Conservation (phyloP, 2,329 filamentous ascomycete species). For the Pseudogymnoascus sp. region DNA sequence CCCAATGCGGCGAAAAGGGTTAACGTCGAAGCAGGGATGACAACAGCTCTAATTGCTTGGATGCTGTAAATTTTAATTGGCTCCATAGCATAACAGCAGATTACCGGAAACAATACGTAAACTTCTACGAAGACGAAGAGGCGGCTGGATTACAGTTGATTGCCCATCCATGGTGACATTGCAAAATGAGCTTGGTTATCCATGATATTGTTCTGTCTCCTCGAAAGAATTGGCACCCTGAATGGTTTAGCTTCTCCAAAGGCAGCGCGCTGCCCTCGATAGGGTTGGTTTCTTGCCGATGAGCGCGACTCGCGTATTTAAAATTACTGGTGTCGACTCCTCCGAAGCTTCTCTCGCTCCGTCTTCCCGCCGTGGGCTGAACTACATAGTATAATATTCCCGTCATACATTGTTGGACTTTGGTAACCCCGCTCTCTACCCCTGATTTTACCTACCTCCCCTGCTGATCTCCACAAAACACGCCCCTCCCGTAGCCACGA, state of each 20-base stretch:
- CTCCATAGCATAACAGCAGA: not conserved
- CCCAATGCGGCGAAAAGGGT: not conserved
- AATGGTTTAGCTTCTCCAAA: not conserved
- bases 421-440: not conserved
- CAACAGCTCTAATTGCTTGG: not conserved
- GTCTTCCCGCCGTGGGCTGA: not conserved
- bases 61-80: not conserved
- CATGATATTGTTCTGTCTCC: not conserved
- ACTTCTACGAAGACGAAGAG: not conserved
- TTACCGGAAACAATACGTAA: not conserved
- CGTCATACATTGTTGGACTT: not conserved
- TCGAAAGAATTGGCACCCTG: not conserved
- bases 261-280: not conserved
- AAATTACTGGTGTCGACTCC: not conserved
- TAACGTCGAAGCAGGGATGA: not conserved
- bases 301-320: not conserved
- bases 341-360: not conserved
- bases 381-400: not conserved
- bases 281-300: not conserved
- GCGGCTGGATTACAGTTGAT: not conserved
- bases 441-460: not conserved
- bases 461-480: not conserved
- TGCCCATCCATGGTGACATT: not conserved
- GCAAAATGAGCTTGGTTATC: not conserved
- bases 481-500: not conserved